phyloP scores from a whole-genome alignment of 2,329 filamentous ascomycete species.

The Mollisia scopiformis region DNA sequence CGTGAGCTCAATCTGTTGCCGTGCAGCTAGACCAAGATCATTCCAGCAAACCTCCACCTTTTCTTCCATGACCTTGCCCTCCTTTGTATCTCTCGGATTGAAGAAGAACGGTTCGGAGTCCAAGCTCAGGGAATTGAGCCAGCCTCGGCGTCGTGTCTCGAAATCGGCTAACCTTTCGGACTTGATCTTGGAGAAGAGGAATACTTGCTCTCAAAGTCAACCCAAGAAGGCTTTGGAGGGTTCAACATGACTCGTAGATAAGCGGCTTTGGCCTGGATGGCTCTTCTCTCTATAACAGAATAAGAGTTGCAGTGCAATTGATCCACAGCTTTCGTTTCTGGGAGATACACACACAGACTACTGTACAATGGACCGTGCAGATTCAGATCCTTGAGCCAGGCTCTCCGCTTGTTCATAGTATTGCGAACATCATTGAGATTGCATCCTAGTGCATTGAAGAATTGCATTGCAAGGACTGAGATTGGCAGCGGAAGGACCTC shows the following conservation, averaged over 20 bases:
- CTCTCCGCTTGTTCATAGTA: background rate
- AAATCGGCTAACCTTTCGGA: background rate
- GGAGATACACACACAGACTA: background rate
- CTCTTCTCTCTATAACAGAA: background rate
- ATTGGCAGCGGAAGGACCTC: slow-evolving; percentile 1
- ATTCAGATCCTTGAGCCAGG: background rate
- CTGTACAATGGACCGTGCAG: background rate
- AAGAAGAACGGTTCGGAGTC: slow-evolving; percentile 3
- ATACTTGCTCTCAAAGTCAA: background rate
- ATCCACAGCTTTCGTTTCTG: background rate
- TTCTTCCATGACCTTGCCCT: background rate
- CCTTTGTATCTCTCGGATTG: background rate
- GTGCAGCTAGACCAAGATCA: background rate
- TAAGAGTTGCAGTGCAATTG: background rate
- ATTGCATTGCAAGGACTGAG: background rate
- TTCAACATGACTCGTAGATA: slow-evolving; percentile 4
- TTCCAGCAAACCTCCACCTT: slow-evolving; percentile 3
- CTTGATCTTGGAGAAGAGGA: background rate
- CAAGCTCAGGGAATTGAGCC: slow-evolving; percentile 1
- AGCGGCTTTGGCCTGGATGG: slow-evolving; percentile 5
- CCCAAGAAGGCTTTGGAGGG: background rate
- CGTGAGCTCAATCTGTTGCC: background rate
- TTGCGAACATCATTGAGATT: background rate
- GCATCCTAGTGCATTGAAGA: background rate
- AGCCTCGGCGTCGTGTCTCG: background rate